Percentiles rank a stretch among this genome's conserved stretches.
These are phyloP conservation scores for Coemansia sp. DNA, from an alignment of 192 early-diverging fungal species.

Conservation along the genomic window DNA sequence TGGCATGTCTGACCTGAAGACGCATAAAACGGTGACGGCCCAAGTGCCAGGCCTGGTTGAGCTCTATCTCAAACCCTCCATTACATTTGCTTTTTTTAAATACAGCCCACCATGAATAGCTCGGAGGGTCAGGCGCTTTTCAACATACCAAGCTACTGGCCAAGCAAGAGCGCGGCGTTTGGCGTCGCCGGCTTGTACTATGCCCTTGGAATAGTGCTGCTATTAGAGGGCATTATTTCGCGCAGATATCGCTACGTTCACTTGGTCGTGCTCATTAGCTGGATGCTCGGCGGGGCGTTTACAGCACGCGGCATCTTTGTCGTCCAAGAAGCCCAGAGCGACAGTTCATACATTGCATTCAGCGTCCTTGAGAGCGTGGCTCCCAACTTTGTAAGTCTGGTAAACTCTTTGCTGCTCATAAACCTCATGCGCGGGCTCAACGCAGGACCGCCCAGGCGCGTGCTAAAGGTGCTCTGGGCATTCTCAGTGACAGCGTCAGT, in stretches of 20 bases:
- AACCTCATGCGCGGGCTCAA: neutral
- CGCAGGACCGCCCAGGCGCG: neutral
- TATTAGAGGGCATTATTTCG: slow-evolving; percentile 2
- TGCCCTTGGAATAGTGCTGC: neutral
- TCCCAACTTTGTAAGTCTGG: slow-evolving; percentile 19
- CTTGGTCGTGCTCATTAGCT: slow-evolving; percentile 6
- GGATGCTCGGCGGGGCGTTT: slow-evolving; percentile 22
- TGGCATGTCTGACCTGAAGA: neutral
- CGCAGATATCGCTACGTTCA: slow-evolving; percentile 8
- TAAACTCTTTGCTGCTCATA: slow-evolving; percentile 18
- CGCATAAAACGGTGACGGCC: neutral
- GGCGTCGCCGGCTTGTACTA: slow-evolving; percentile 14
- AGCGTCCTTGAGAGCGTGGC: slow-evolving; percentile 18
- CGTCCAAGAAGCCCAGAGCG: neutral
- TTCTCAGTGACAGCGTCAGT: slow-evolving; percentile 7
- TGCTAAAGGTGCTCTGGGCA: neutral
- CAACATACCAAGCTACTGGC: slow-evolving; percentile 12
- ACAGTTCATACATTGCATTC: slow-evolving; percentile 6
- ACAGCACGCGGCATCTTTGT: slow-evolving; percentile 15
- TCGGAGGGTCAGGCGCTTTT: slow-evolving; percentile 5
- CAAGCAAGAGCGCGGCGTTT: slow-evolving; percentile 19
- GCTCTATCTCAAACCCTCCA: neutral
- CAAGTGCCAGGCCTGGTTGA: neutral
- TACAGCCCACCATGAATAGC: neutral
- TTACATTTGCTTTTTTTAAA: neutral